Evolutionary conservation across 768 basidiomycete genomes (phyloP).

Genomic region (Kwoniella dendrophila): DNA sequence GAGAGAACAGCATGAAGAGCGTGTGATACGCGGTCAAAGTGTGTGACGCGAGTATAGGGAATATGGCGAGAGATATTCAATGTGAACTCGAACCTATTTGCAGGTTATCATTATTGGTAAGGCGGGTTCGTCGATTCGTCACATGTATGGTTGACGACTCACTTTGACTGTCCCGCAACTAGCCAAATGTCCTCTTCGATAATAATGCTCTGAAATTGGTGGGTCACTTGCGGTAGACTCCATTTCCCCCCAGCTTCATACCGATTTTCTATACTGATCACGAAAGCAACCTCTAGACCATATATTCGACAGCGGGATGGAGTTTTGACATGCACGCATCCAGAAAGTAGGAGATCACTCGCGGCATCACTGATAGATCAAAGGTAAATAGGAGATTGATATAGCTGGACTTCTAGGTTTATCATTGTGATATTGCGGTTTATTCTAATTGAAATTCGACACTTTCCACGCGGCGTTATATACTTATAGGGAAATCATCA

Average conservation of each 20-base stretch:
- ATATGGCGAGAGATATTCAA: neutral
- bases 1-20: neutral
- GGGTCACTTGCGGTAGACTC: neutral
- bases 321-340: neutral
- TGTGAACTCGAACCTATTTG: neutral
- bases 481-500: too few relatives aligned
- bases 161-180: neutral
- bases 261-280: neutral
- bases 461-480: too few relatives aligned
- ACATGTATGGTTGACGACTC: too few relatives aligned
- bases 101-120: neutral
- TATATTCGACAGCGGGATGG: neutral
- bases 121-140: neutral
- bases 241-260: neutral
- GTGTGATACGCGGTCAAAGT: neutral
- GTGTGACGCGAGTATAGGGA: neutral
- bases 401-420: neutral
- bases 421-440: neutral
- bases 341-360: neutral
- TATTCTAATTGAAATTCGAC: too few relatives aligned
- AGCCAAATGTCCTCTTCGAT: neutral
- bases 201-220: neutral
- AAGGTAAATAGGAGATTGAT: constrained; percentile 3
- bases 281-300: neutral
- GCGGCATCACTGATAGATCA: neutral